These are phyloP conservation scores for Kodamaea lidongshanica DNA, from an alignment of 805 yeast genomes.

Conservation along the genomic window DNA sequence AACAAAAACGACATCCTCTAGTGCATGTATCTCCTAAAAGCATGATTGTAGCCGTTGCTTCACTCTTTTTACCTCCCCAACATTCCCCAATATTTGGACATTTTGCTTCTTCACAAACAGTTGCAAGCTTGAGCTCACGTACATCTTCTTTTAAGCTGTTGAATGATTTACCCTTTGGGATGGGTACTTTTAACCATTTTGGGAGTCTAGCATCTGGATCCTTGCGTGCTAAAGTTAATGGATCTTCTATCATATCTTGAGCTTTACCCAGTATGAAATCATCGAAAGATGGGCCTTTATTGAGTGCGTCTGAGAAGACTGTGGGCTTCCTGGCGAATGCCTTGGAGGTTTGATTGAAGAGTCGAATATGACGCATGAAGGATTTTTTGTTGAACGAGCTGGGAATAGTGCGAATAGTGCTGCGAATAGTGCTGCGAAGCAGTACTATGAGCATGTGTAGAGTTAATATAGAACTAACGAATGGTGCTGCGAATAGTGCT, in stretches of 20 bases:
- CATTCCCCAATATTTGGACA: conserved; percentile 99
- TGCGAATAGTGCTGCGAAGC: too few relatives aligned
- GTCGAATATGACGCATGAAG: neutral
- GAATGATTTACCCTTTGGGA: conserved; percentile 89
- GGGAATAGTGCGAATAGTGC: too few relatives aligned
- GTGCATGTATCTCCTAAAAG: conserved; percentile 98
- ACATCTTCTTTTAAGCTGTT: conserved; percentile 79
- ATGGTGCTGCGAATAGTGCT: too few relatives aligned
- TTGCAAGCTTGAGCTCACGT: conserved; percentile 79
- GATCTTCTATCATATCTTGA: conserved; percentile 56
- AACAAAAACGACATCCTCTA: conserved; percentile 97
- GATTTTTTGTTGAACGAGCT: neutral
- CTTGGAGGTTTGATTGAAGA: too few relatives aligned
- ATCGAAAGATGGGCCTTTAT: conserved; percentile 86
- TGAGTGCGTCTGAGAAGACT: conserved; percentile 60
- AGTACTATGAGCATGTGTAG: too few relatives aligned
- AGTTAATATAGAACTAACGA: too few relatives aligned
- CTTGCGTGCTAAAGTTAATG: conserved; percentile 65
- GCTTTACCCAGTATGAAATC: conserved; percentile 86
- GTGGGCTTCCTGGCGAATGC: conserved; percentile 36
- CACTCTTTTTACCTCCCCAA: conserved; percentile 95
- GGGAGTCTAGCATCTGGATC: conserved; percentile 75
- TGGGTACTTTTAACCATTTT: conserved; percentile 89
- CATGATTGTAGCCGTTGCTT: conserved; percentile 97
- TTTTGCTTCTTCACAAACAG: conserved; percentile 98